These are phyloP conservation scores for Litchi chinensis DNA, from an alignment of 345 rosid species.

Conservation along the genomic window DNA sequence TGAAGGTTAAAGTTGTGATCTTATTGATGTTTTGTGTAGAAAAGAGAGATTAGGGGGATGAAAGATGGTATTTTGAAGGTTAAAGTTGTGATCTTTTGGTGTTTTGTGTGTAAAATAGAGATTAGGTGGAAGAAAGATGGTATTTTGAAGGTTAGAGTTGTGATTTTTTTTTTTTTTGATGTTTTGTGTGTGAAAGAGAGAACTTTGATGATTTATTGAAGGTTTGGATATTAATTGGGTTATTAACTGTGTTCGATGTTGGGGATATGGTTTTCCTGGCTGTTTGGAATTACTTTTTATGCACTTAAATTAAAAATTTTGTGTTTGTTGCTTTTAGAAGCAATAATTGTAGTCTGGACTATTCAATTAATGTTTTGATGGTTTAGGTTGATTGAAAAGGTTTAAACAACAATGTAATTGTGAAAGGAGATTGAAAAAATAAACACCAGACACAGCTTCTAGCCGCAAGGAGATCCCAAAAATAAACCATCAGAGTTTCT, in stretches of 20 bases:
- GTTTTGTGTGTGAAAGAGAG: background rate
- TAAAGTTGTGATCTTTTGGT: too few relatives aligned
- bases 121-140: background rate
- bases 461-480: background rate
- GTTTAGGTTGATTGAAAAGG: background rate
- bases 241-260: background rate
- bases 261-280: background rate
- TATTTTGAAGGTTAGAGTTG: background rate
- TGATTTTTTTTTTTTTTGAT: conserved; percentile 6
- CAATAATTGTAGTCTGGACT: background rate
- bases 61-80: too few relatives aligned
- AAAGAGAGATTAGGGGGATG: too few relatives aligned
- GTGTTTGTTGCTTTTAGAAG: background rate
- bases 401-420: background rate
- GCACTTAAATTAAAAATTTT: background rate
- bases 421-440: conserved; percentile 1
- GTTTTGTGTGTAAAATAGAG: too few relatives aligned
- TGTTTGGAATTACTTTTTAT: background rate
- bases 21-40: too few relatives aligned
- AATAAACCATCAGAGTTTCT: background rate
- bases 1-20: too few relatives aligned
- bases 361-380: background rate
- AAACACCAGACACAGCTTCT: too few relatives aligned
- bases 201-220: conserved; percentile 7
- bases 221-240: background rate